Base-by-base conservation (phyloP, 2,329 filamentous ascomycete species). In the Xylaria sp. region DNA sequence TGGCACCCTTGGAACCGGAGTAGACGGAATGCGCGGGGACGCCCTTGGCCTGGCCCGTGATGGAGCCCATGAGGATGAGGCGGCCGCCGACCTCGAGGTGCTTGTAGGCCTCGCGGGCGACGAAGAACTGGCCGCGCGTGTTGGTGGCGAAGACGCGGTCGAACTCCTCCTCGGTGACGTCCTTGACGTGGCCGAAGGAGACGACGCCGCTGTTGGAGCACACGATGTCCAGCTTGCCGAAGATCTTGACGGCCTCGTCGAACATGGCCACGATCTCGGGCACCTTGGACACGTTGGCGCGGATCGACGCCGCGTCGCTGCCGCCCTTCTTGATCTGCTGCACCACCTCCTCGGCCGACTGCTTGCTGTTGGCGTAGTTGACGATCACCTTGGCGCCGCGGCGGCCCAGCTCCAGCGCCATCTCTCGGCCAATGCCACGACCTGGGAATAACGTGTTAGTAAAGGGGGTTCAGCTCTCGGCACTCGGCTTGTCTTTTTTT, bases 11-110 rank as follows among this genome's bases (percentile, higher is more conserved):
- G 78, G 85, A 88, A 15, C 88, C 90, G 25, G 90, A 91, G 83
- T 94, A 94, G 54, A 94, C 84, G 15, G 89, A 85, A 77, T 93
- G 91, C 75, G 89, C 87, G 67, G 89, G 89, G 20, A 93, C 89
- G 55, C 86, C 89, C 77, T 88, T 86, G 64, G 80, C 90, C 82
- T 90, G 79, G 77, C 90, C 79, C 0, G 90, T 90, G 78, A 92
- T 92, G 65, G 86, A 90, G 33, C 86, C 87, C 88, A 92, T 93
- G 71, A 94, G 83, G 78, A 94, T 90, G 72, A 93, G 82, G 49
- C 90, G 85, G 55, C 91, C 90, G 64, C 89, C 87, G 42, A 88
- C 80, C 80, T 90, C 86, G 62, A 92, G 84, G 77, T 90, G 81
- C 79, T 89, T 89, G 83, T 90, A 90, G 50, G 90, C 90, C 68